These are phyloP conservation scores for Antitrichia curtipendula DNA, from an alignment of 225 moss, liverwort and hornwort species.

Conservation along the genomic window DNA sequence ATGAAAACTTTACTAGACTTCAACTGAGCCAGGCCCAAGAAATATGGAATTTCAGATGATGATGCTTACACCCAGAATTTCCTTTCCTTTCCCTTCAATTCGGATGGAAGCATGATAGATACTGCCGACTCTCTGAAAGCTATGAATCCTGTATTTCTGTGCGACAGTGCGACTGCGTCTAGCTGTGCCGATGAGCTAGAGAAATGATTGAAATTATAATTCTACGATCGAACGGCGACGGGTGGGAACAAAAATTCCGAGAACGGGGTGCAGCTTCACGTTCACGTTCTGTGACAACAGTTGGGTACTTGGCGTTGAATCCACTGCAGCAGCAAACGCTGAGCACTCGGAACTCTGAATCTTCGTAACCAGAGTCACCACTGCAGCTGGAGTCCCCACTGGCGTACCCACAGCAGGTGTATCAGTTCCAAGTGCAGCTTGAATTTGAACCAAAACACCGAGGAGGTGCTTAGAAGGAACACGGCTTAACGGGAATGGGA, in stretches of 20 bases:
- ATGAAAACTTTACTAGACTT: no score
- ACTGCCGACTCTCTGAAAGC: neutral
- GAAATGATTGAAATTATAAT: neutral
- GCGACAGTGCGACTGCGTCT: no score
- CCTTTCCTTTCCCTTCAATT: neutral
- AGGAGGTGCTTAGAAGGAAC: neutral
- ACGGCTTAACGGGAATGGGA: neutral
- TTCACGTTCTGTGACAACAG: neutral
- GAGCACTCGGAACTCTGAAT: neutral
- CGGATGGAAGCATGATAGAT: neutral
- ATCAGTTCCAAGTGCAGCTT: neutral
- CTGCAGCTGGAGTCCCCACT: neutral
- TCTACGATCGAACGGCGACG: neutral
- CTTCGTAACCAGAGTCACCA: neutral
- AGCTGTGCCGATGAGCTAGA: no score
- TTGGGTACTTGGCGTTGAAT: neutral
- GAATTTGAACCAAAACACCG: neutral
- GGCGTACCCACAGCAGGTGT: neutral
- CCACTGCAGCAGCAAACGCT: neutral
- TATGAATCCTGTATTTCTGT: neutral
- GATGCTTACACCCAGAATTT: neutral
- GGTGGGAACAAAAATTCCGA: neutral
- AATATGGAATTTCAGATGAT: neutral
- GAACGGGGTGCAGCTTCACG: neutral
- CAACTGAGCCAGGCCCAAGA: no score